Base-by-base conservation (phyloP, 345 rosid species). In the Anastatica hierochuntica region DNA sequence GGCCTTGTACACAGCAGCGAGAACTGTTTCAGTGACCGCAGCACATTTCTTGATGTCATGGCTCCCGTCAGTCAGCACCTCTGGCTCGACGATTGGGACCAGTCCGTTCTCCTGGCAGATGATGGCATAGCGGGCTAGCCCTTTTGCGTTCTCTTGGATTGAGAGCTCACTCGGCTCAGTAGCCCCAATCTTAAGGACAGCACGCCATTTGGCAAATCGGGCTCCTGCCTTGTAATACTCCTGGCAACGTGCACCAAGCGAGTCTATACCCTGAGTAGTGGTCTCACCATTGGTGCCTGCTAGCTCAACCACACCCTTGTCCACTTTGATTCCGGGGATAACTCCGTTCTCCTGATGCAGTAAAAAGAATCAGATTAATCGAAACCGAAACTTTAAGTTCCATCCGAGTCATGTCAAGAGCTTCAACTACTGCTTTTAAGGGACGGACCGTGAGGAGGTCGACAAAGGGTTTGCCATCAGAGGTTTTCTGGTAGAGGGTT, bases 121-220 rank as follows among this genome's bases (percentile, higher is more conserved):
- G 53, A 87, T 84, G 18, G 98, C 96, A 14, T 90, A 90, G 26
- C 98, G 92, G 5, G 98, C 98, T 56, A 90, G 61, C 0, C 96
- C 98, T 63, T 80, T 92, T 0, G 98, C 96, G 26, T 87, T 87
- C 72, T 90, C 88, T 80, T 87, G 88, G 63, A 90, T 73, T 0
- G 88, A 65, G 68, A 87, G 70, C 54, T 81, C 88, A 0, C 96
- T 84, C 2, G 96, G 98, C 66, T 84, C 96, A 4, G 57, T 87
- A 10, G 72, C 77, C 3, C 95, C 92, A 18, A 90, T 90, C 81
- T 90, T 90, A 9, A 90, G 85, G 40, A 87, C 96, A 1, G 96
- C 81, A 11, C 98, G 89, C 98, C 96, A 90, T 76, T 90, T 90
- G 30, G 98, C 96, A 33, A 90, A 90, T 43, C 98, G 72, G 4